Percentiles rank a stretch among this genome's conserved stretches.
phyloP scores from a whole-genome alignment of 331 rosid species.

The Quercus lobata region DNA sequence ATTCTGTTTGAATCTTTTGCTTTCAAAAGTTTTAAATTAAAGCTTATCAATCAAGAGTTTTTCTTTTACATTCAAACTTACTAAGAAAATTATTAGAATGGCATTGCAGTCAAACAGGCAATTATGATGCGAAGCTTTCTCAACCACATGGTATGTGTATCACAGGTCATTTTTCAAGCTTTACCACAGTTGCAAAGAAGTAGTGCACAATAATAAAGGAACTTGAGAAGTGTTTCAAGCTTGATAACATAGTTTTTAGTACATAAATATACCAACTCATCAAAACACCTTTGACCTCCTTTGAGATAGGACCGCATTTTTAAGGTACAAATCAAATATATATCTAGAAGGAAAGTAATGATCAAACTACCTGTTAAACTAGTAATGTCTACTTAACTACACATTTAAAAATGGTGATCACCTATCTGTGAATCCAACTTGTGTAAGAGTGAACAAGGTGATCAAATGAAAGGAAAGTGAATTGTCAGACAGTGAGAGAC shows the following conservation, averaged over 20 bases:
- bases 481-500: too few species aligned
- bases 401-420: not conserved
- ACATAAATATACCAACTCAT: not conserved
- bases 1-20: too few species aligned
- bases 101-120: not conserved
- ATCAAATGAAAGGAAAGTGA: too few species aligned
- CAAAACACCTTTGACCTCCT: not conserved
- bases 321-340: not conserved
- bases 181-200: not conserved
- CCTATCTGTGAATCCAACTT: not conserved
- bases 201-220: not conserved
- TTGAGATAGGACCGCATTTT: not conserved
- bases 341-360: not conserved
- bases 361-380: not conserved
- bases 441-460: not conserved
- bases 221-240: not conserved
- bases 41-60: too few species aligned
- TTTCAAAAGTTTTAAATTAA: too few species aligned
- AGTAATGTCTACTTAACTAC: not conserved
- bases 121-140: not conserved
- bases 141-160: not conserved
- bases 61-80: too few species aligned
- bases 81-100: not conserved
- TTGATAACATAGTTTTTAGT: not conserved
- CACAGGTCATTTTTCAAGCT: not conserved